Evolutionary conservation across 2,329 filamentous ascomycete genomes (phyloP).

Genomic region (Talaromyces atroroseus): DNA sequence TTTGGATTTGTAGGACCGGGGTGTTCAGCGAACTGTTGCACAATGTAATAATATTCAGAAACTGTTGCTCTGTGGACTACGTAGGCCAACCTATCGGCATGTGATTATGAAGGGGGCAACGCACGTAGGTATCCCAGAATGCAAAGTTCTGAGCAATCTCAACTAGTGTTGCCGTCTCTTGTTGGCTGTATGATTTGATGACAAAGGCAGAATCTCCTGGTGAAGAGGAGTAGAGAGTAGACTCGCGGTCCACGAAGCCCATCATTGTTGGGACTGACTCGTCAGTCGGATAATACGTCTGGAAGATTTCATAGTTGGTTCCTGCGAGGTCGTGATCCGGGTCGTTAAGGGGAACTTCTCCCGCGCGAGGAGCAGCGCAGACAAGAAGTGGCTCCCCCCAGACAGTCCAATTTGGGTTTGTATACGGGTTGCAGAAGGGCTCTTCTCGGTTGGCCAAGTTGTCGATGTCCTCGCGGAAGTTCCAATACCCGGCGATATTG

Average conservation of each 20-base stretch:
- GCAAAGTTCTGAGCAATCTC: constrained; percentile 34
- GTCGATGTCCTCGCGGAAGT: constrained; percentile 34
- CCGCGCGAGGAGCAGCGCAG: constrained; percentile 31
- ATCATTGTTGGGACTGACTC: constrained; percentile 34
- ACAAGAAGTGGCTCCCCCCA: constrained; percentile 32
- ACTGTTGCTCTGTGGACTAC: not conserved
- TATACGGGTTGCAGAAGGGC: constrained; percentile 35
- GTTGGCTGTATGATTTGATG: constrained; percentile 33
- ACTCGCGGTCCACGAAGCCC: constrained; percentile 36
- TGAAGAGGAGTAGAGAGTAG: constrained; percentile 31
- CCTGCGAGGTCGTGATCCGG: constrained; percentile 33
- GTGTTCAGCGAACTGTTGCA: constrained; percentile 29
- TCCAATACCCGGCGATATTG: constrained; percentile 37
- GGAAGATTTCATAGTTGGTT: constrained; percentile 33
- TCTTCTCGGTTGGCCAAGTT: constrained; percentile 24
- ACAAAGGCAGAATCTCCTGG: constrained; percentile 33
- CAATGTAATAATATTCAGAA: not conserved
- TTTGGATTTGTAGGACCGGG: constrained; percentile 39
- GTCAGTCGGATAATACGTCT: constrained; percentile 32
- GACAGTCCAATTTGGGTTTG: constrained; percentile 35
- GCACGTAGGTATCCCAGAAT: constrained; percentile 34
- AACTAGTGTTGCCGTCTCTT: constrained; percentile 30
- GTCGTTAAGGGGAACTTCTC: constrained; percentile 30
- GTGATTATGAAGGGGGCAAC: constrained; percentile 1
- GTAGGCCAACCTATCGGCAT: not conserved